A percentile compares a stretch with the other conserved stretches of the same genome.
Evolutionary conservation across 257 asterid genomes (phyloP).

Genomic region (Solanum gracilifrons): DNA sequence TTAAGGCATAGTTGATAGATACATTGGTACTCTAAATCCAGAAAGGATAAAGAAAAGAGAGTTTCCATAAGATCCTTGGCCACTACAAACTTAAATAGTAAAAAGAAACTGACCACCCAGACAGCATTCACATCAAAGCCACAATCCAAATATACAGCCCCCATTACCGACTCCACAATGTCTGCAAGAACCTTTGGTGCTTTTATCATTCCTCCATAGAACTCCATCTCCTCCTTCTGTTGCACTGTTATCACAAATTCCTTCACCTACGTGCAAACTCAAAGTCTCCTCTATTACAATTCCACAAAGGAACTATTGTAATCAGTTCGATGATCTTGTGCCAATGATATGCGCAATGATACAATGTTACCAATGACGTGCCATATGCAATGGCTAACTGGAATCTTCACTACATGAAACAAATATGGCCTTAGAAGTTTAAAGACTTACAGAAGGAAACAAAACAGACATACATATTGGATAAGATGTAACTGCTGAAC

Average conservation of each 20-base stretch:
- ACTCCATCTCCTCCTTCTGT: conserved; percentile 34
- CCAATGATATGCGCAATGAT: not conserved
- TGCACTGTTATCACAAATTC: conserved; percentile 47
- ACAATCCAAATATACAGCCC: conserved; percentile 46
- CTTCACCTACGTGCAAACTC: conserved; percentile 30
- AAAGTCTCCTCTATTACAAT: not conserved
- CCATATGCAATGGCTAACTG: not conserved
- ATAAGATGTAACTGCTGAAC: not conserved
- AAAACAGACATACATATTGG: not conserved
- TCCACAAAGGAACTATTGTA: not conserved
- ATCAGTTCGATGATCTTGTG: not conserved
- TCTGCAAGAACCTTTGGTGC: conserved; percentile 87
- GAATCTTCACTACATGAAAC: not conserved
- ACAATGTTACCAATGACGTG: not conserved
- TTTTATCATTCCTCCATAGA: conserved; percentile 58
- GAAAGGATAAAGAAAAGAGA: not conserved
- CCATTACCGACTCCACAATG: conserved; percentile 67
- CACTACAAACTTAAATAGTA: not conserved
- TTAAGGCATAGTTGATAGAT: not conserved
- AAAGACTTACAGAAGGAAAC: not conserved
- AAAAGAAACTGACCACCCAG: conserved; percentile 21
- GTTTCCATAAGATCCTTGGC: not conserved
- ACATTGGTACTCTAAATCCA: not conserved
- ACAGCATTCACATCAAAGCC: conserved; percentile 11
- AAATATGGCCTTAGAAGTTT: not conserved